Percentiles rank a stretch among this genome's conserved stretches.
Evolutionary conservation across 352 stramenopile genomes (phyloP).

Genomic region (Phytopythium chamaehyphon): DNA sequence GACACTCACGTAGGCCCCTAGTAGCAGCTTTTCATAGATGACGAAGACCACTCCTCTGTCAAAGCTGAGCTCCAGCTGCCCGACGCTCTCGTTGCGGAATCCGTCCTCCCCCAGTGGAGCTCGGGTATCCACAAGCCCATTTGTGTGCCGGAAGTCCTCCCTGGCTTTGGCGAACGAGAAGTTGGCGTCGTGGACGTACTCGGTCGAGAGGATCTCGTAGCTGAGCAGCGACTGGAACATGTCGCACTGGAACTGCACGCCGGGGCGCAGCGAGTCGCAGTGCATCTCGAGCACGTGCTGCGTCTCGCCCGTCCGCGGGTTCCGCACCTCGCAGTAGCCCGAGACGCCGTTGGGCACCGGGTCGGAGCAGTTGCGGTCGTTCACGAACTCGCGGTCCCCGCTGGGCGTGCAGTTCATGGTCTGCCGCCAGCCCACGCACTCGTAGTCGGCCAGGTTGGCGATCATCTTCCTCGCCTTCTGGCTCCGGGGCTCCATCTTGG

Average conservation of each 20-base stretch:
- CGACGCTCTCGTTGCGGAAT: slow-evolving; percentile 20
- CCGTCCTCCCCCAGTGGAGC: slow-evolving; percentile 20
- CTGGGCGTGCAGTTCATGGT: slow-evolving; percentile 45
- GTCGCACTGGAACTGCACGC: slow-evolving; percentile 46
- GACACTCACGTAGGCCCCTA: slow-evolving; percentile 55
- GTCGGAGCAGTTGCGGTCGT: slow-evolving; percentile 40
- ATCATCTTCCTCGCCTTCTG: slow-evolving; percentile 13
- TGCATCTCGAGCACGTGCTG: slow-evolving; percentile 55
- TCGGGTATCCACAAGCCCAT: slow-evolving; percentile 22
- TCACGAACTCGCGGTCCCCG: slow-evolving; percentile 26
- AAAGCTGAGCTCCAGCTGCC: slow-evolving; percentile 26
- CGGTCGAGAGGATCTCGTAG: slow-evolving; percentile 44
- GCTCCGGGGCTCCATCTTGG: slow-evolving; percentile 19
- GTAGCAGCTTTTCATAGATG: slow-evolving; percentile 54
- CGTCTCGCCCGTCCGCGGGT: slow-evolving; percentile 28
- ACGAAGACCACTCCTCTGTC: slow-evolving; percentile 53
- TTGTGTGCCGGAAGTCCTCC: slow-evolving; percentile 18
- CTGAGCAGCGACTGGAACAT: slow-evolving; percentile 54
- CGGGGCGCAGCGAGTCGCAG: slow-evolving; percentile 47
- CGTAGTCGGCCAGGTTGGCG: slow-evolving; percentile 38
- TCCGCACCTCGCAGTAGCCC: slow-evolving; percentile 57
- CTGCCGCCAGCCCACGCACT: slow-evolving; percentile 56
- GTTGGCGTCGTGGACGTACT: slow-evolving; percentile 50
- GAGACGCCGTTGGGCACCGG: slow-evolving; percentile 31
- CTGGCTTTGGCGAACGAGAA: slow-evolving; percentile 26